These are phyloP conservation scores for Tylopilus balloui DNA, from an alignment of 768 basidiomycete genomes.

Conservation along the genomic window DNA sequence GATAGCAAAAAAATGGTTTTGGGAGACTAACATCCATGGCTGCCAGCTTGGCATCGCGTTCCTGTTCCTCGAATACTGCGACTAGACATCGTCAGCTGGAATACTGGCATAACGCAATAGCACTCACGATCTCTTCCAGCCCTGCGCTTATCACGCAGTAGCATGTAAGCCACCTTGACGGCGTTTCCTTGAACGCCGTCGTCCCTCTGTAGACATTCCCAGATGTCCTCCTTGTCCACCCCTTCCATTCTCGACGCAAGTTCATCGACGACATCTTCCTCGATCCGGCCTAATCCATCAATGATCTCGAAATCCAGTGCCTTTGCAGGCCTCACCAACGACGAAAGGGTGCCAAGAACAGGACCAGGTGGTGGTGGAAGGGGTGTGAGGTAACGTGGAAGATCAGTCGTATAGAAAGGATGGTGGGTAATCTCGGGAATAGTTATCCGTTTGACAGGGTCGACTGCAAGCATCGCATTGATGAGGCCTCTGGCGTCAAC, in stretches of 20 bases:
- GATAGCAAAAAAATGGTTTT: slow-evolving; percentile 18
- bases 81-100: slow-evolving; percentile 40
- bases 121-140: slow-evolving; percentile 79
- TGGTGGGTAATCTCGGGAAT: slow-evolving; percentile 87
- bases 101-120: background rate
- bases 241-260: slow-evolving; percentile 67
- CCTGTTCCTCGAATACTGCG: slow-evolving; percentile 78
- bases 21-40: slow-evolving; percentile 68
- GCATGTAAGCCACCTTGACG: slow-evolving; percentile 94
- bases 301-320: slow-evolving; percentile 77
- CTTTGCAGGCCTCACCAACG: slow-evolving; percentile 65
- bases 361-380: slow-evolving; percentile 76
- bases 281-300: slow-evolving; percentile 88
- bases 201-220: slow-evolving; percentile 77
- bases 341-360: slow-evolving; percentile 67
- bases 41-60: slow-evolving; percentile 75
- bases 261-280: slow-evolving; percentile 87
- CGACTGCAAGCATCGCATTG: slow-evolving; percentile 85
- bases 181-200: slow-evolving; percentile 87
- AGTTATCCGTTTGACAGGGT: slow-evolving; percentile 93
- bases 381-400: slow-evolving; percentile 82
- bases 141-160: slow-evolving; percentile 83
- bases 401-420: slow-evolving; percentile 84
- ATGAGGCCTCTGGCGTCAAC: slow-evolving; percentile 76
- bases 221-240: slow-evolving; percentile 79